A percentile compares a stretch with the other conserved stretches of the same genome.
Conservation (phyloP, 2,329 filamentous ascomycete species). For the Calonectria montana region DNA sequence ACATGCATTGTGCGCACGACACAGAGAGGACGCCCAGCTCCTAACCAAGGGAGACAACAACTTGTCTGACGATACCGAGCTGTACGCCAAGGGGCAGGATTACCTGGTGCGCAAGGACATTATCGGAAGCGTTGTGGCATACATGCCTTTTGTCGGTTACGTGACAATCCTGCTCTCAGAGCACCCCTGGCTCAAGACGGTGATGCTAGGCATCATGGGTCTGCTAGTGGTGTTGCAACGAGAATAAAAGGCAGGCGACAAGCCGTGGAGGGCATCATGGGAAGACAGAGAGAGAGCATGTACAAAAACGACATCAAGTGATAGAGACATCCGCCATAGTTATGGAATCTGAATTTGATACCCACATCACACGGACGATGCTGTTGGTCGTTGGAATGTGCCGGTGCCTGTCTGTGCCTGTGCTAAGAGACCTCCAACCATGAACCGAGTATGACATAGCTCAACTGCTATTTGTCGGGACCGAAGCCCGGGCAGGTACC, state of each 20-base stretch:
- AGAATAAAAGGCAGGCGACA: conserved; percentile 66
- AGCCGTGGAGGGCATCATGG: neutral
- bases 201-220: conserved; percentile 94
- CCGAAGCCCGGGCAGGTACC: neutral
- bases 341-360: conserved; percentile 21
- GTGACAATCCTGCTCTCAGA: conserved; percentile 96
- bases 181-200: conserved; percentile 97
- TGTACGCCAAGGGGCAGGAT: conserved; percentile 86
- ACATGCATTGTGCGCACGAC: neutral
- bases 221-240: conserved; percentile 91
- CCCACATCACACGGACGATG: neutral
- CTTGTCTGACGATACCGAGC: conserved; percentile 87
- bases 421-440: neutral
- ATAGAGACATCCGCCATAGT: conserved; percentile 13
- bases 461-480: neutral
- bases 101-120: conserved; percentile 90
- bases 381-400: neutral
- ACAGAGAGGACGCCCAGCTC: conserved; percentile 72
- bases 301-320: conserved; percentile 15
- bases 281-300: neutral
- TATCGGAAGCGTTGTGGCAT: conserved; percentile 91
- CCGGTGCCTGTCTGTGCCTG: neutral
- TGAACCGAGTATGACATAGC: neutral
- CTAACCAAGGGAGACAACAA: conserved; percentile 99
- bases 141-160: conserved; percentile 95